These are phyloP conservation scores for Myxozyma neotropica DNA, from an alignment of 805 yeast genomes.

Conservation along the genomic window DNA sequence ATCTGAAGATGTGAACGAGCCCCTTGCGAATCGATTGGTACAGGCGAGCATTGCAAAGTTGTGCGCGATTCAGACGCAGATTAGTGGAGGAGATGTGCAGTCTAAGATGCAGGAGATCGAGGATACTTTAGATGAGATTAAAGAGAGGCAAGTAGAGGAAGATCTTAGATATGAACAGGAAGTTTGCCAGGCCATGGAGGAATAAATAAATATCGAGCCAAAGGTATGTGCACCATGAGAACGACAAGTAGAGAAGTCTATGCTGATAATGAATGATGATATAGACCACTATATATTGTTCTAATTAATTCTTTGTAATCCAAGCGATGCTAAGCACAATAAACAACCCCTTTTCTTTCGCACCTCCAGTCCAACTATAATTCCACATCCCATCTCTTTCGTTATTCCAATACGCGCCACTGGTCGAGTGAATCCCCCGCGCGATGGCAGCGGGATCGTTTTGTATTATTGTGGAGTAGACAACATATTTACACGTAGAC, in stretches of 20 bases:
- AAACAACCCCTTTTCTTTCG: slow-evolving; percentile 18
- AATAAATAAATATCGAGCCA: neutral
- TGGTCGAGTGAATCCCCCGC: slow-evolving; percentile 32
- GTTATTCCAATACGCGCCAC: slow-evolving; percentile 37
- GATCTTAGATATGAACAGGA: neutral
- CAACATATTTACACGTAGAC: slow-evolving; percentile 32
- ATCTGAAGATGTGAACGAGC: slow-evolving; percentile 48
- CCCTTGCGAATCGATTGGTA: slow-evolving; percentile 52
- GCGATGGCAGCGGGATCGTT: slow-evolving; percentile 9
- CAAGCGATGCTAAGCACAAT: slow-evolving; percentile 34
- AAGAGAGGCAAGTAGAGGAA: slow-evolving; percentile 12
- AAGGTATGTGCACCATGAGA: neutral
- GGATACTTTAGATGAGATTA: slow-evolving; percentile 7
- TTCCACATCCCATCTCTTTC: slow-evolving; percentile 32
- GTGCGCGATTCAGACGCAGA: slow-evolving; percentile 52
- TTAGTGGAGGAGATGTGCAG: slow-evolving; percentile 3
- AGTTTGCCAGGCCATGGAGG: slow-evolving; percentile 1
- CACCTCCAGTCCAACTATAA: slow-evolving; percentile 27
- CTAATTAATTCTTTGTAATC: slow-evolving; percentile 22
- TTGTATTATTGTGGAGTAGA: slow-evolving; percentile 34
- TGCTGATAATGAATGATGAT: too few species aligned
- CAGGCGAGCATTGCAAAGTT: slow-evolving; percentile 75
- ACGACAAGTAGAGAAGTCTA: neutral
- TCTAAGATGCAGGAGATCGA: slow-evolving; percentile 2
- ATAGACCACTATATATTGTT: neutral